Percentiles rank a stretch among this genome's conserved stretches.
These are phyloP conservation scores for Magnolia officinalis DNA, from an alignment of 164 flowering plant species.

Conservation along the genomic window DNA sequence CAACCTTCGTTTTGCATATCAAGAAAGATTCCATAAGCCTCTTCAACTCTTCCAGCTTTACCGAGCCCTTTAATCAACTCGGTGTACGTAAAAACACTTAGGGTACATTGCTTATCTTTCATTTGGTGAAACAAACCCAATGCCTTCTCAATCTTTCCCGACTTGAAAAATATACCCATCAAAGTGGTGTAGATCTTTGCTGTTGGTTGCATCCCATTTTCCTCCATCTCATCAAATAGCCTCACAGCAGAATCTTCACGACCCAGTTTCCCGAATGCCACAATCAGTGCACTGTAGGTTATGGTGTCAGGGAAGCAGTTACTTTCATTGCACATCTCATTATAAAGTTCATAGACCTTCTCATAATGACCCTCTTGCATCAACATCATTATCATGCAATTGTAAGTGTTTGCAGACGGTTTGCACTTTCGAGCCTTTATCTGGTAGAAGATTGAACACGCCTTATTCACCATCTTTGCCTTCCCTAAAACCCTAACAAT, in stretches of 20 bases:
- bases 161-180: conserved; percentile 58
- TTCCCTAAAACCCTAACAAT: conserved; percentile 61
- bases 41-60: conserved; percentile 69
- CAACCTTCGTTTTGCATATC: conserved; percentile 56
- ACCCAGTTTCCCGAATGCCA: conserved; percentile 59
- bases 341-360: conserved; percentile 84
- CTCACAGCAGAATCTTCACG: conserved; percentile 71
- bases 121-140: conserved; percentile 59
- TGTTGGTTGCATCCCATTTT: conserved; percentile 71
- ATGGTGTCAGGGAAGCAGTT: conserved; percentile 73
- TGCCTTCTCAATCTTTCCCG: conserved; percentile 58
- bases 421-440: conserved; percentile 63
- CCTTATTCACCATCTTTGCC: conserved; percentile 87
- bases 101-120: conserved; percentile 52
- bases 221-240: conserved; percentile 89
- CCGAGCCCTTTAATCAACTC: conserved; percentile 90
- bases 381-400: conserved; percentile 67
- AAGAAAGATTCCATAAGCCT: conserved; percentile 57
- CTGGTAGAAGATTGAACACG: conserved; percentile 73
- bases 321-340: conserved; percentile 83
- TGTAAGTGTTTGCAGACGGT: conserved; percentile 63
- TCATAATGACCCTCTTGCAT: conserved; percentile 79
- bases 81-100: conserved; percentile 83
- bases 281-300: conserved; percentile 74
- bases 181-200: conserved; percentile 81